Base-by-base conservation (phyloP, 1,284 basidiomycete species). In the Cystobasidium slooffiae region DNA sequence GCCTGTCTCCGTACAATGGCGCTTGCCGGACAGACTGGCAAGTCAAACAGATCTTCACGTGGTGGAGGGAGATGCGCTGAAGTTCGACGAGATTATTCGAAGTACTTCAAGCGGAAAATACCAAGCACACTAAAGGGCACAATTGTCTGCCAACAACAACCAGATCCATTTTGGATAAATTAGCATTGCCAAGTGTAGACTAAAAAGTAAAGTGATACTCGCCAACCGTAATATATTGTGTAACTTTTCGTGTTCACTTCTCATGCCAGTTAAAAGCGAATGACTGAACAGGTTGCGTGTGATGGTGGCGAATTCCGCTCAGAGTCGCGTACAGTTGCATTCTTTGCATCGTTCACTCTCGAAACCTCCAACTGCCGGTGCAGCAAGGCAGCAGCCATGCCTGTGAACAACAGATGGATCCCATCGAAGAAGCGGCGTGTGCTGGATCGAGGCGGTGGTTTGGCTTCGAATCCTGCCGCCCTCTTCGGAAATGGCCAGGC, bases 1-100 rank as follows among this genome's bases (percentile, higher is more conserved):
- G 37, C 82, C 82, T 9, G 82, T 85, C 6, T 78, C 81, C 18
- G 82, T 84, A n/a, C 81, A 79, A 56, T 87, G 85, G 83, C 78
- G 78, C 8, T 68, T 83, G 12, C 77, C 81, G 6, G 84, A 84
- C 1, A 75, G 76, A 31, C 80, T 84, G 3, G 76, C 83, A 4
- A 84, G 82, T 46, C 79, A 80, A 0, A 75, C 86, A 16, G 82
- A 81, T 12, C 68, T 86, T 16, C 51, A 73, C 14, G 53, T 68
- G 5, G 44, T 73, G 22, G 70, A 66, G 3, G 52, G 52, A 24
- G 52, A 14, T n/a, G 53, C 37, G 9, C 14, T 73, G 12, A 44
- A 41, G 7, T 59, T 68, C 16, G 70, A 73, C 62, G 70, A 73
- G 63, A 59, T 73, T 39, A 61, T 61, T 18, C 41, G 62, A n/a